Conservation (phyloP, 2,329 filamentous ascomycete species). For the Sporothrix humicola region DNA sequence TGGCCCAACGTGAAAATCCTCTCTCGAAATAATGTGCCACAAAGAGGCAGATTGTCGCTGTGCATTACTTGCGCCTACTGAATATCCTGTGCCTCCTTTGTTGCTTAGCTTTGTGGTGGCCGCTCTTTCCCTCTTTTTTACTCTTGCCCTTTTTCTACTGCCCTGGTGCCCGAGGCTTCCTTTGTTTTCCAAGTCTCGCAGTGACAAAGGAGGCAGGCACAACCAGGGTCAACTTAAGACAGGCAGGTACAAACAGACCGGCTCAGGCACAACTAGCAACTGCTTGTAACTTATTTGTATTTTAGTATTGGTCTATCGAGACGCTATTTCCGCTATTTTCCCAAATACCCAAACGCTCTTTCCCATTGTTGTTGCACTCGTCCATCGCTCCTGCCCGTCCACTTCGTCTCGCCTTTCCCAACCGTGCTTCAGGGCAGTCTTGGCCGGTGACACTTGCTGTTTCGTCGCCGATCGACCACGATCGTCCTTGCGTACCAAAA, state of each 20-base stretch:
- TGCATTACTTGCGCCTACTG: neutral
- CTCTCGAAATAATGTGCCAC: neutral
- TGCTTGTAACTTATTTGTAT: too few species aligned
- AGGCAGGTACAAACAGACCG: neutral
- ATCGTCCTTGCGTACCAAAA: constrained; percentile 31
- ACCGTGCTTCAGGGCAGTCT: constrained; percentile 27
- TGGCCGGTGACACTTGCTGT: constrained; percentile 33
- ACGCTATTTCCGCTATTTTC: neutral
- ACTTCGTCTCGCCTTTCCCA: constrained; percentile 27
- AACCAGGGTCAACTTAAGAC: neutral
- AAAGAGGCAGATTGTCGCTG: neutral
- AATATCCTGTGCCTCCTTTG: neutral
- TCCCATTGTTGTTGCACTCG: neutral
- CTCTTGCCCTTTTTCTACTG: neutral
- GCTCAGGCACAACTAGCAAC: neutral
- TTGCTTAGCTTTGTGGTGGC: neutral
- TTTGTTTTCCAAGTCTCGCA: neutral
- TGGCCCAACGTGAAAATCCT: neutral
- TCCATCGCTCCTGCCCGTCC: neutral
- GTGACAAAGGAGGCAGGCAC: constrained; percentile 12
- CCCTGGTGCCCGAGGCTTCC: neutral
- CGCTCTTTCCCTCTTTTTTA: neutral
- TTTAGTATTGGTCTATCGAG: neutral
- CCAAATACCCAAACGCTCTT: neutral
- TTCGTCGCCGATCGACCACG: constrained; percentile 33